Conservation (phyloP, 768 basidiomycete species). For the Podaxis sp. region DNA sequence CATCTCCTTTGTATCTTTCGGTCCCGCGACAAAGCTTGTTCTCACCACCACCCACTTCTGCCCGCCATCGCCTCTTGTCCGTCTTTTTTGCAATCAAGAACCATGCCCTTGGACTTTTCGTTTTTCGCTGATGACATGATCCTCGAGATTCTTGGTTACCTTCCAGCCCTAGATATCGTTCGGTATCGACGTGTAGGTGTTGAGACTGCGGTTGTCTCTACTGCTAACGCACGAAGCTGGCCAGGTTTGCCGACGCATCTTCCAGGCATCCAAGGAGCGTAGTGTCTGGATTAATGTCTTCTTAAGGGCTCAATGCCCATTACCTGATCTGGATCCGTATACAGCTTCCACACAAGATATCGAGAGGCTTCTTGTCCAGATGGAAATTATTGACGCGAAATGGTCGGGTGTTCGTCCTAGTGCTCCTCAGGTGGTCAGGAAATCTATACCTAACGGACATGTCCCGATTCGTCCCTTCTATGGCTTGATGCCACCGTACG, state of each 20-base stretch:
- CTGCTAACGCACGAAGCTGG: background rate
- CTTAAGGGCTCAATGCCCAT: background rate
- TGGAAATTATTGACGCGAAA: slow-evolving; percentile 12
- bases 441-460: background rate
- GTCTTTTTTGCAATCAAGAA: background rate
- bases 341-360: background rate
- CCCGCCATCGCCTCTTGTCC: background rate
- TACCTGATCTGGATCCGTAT: background rate
- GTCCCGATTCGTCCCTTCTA: no score
- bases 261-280: slow-evolving; percentile 8
- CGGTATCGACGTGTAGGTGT: slow-evolving; percentile 3
- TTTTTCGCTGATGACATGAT: slow-evolving; percentile 10
- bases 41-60: background rate
- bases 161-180: slow-evolving; percentile 10
- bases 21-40: background rate
- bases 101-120: slow-evolving; percentile 9
- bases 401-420: background rate
- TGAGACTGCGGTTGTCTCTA: no score
- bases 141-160: slow-evolving; percentile 8
- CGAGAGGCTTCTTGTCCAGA: slow-evolving; percentile 4
- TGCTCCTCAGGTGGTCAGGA: background rate
- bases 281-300: slow-evolving; percentile 12
- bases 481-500: background rate
- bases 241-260: slow-evolving; percentile 10
- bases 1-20: background rate